Evolutionary conservation across 1,139 yeast species (phyloP), one percentile per base, ranked within the genome.

Genomic region (Debaryomyces sp.): DNA sequence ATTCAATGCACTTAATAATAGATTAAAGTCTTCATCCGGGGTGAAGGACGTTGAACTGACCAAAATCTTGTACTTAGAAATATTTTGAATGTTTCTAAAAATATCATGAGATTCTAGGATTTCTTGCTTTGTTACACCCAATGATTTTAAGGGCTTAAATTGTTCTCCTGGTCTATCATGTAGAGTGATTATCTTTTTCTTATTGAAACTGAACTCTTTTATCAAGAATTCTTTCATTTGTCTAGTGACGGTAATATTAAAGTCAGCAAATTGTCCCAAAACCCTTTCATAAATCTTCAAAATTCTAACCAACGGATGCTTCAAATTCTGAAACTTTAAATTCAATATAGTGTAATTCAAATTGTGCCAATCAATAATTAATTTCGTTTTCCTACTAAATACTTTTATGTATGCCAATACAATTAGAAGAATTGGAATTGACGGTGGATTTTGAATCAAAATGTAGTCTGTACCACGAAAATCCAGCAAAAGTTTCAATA

Each of bases 301-400:
- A 2, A 83, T 38, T 43, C 69, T 67, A 2, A 92, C 96, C 51
- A 89, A 64, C 0, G 86, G 84, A 60, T 89, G 91, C 44, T 61
- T 65, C 44, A 67, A 60, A 54, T 80, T 78, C 5, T 74, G 59
- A 59, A 82, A 82, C 55, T 84, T 83, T 58, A 94, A 66, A 48
- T 87, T 86, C 53, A 95, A 71, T 27, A 95, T 89, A 1, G 96
- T 81, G 67, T 83, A 94, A 46, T 96, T 96, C 58, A 95, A 74
- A 64, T 95, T 95, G 66, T 95, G 99, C 99, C 99, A 95, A 67
- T 95, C 99, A 48, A 95, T 82, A 17, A 94, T 78, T 34, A 94
- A 70, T 58, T 80, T 68, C 1, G 89, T 81, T 5, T 82, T 71
- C 8, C 87, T 82, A 43, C 85, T 80, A 56, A 82, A 71, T 34